phyloP scores from a whole-genome alignment of 2,329 filamentous ascomycete genomes.

The Neonectria sp. region DNA sequence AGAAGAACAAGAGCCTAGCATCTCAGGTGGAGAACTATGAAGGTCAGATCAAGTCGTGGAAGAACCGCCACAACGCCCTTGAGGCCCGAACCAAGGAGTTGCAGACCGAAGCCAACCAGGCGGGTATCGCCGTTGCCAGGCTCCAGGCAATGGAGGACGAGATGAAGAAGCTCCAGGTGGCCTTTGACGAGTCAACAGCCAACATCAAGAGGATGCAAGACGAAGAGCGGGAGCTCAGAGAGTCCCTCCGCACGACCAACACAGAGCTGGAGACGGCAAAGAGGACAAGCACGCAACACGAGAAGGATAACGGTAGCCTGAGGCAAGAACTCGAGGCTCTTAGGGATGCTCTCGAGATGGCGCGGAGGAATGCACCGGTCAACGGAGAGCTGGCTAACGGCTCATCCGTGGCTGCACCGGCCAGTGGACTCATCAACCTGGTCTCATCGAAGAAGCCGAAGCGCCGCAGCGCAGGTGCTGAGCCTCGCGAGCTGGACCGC shows the following conservation, averaged over 20 bases:
- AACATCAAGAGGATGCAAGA: constrained; percentile 97
- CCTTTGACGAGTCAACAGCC: constrained; percentile 89
- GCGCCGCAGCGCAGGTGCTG: constrained; percentile 90
- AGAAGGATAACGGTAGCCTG: constrained; percentile 88
- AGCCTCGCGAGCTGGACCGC: constrained; percentile 87
- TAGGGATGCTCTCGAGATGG: constrained; percentile 92
- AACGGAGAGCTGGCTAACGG: constrained; percentile 72
- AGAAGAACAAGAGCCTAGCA: constrained; percentile 91
- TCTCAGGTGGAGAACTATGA: constrained; percentile 97
- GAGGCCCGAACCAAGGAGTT: constrained; percentile 94
- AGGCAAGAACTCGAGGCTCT: constrained; percentile 91
- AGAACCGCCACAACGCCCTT: constrained; percentile 89
- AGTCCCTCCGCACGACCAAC: constrained; percentile 84
- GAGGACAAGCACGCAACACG: constrained; percentile 80
- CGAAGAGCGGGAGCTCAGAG: constrained; percentile 88
- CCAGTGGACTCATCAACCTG: constrained; percentile 92
- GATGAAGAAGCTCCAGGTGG: constrained; percentile 91
- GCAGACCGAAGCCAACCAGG: constrained; percentile 97
- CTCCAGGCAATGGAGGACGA: constrained; percentile 94
- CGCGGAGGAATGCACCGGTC: constrained; percentile 82
- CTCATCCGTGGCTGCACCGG: constrained; percentile 60
- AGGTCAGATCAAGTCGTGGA: constrained; percentile 95
- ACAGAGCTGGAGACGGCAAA: constrained; percentile 86
- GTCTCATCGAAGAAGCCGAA: constrained; percentile 98
- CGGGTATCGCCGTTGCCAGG: constrained; percentile 93